These are phyloP conservation scores for Gaultheria prostrata DNA, from an alignment of 148 eudicot species.

Conservation along the genomic window DNA sequence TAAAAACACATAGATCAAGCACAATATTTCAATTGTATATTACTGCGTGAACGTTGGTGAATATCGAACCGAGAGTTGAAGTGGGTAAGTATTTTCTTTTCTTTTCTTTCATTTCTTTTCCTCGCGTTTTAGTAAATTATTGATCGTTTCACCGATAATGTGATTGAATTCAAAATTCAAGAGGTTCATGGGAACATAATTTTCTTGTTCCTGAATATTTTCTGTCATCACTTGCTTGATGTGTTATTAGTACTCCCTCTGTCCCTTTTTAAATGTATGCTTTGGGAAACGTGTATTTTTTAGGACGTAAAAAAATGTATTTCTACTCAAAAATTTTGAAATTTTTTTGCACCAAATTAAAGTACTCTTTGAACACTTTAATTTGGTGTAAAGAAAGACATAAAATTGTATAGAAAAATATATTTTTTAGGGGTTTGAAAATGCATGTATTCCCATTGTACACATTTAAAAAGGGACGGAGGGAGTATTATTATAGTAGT, in stretches of 20 bases:
- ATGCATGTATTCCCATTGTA: too few species aligned
- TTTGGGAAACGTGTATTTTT: too few species aligned
- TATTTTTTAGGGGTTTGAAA: too few species aligned
- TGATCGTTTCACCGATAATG: not conserved
- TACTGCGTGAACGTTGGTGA: constrained; percentile 16
- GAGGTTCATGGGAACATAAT: not conserved
- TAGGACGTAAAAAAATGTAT: too few species aligned
- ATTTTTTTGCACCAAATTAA: too few species aligned
- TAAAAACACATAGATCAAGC: not conserved
- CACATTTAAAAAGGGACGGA: too few species aligned
- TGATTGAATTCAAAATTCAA: not conserved
- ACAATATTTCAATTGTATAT: constrained; percentile 2
- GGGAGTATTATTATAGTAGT: not conserved
- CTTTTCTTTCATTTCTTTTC: not conserved
- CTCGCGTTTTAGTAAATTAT: not conserved
- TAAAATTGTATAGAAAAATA: too few species aligned
- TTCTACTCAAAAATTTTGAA: too few species aligned
- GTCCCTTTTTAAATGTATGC: too few species aligned
- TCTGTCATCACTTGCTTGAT: not conserved
- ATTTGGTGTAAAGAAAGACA: too few species aligned
- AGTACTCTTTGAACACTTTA: too few species aligned
- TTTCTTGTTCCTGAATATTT: not conserved
- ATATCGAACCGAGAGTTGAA: constrained; percentile 4
- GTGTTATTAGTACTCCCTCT: too few species aligned
- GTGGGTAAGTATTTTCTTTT: not conserved